Evolutionary conservation across 2,329 filamentous ascomycete genomes (phyloP).

Genomic region (Aspergillus pseudotamarii): DNA sequence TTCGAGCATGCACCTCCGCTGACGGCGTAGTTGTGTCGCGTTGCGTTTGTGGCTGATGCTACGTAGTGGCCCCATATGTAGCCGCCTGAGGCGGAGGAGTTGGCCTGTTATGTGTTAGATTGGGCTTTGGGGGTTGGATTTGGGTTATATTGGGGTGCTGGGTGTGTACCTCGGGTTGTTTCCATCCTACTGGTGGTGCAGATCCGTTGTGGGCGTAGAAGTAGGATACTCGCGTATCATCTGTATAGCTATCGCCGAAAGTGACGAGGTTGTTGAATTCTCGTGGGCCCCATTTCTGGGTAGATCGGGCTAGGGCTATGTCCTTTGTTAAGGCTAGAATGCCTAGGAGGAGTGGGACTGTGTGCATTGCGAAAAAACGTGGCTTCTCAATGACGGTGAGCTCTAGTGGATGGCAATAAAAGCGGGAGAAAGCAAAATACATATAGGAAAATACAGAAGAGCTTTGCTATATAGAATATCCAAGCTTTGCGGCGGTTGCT

Average conservation of each 20-base stretch:
- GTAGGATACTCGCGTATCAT: slow-evolving; percentile 68
- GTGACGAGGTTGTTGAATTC: slow-evolving; percentile 66
- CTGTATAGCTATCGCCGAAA: slow-evolving; percentile 77
- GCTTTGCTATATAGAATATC: not conserved
- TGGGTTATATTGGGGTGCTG: not conserved
- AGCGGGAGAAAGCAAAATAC: not conserved
- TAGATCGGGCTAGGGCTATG: not conserved
- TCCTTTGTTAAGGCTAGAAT: slow-evolving; percentile 5
- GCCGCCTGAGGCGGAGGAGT: slow-evolving; percentile 65
- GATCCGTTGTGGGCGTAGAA: slow-evolving; percentile 61
- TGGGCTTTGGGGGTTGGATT: not conserved
- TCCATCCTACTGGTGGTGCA: slow-evolving; percentile 65
- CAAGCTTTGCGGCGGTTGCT: not conserved
- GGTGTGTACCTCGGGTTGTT: slow-evolving; percentile 47
- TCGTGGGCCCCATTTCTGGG: slow-evolving; percentile 7
- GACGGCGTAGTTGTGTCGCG: slow-evolving; percentile 69
- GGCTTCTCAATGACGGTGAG: not conserved
- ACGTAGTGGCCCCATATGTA: slow-evolving; percentile 71
- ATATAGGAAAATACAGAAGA: not conserved
- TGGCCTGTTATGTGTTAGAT: slow-evolving; percentile 32
- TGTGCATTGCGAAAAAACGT: not conserved
- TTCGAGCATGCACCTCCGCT: slow-evolving; percentile 74
- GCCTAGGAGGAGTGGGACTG: not conserved
- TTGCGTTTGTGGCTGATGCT: slow-evolving; percentile 56
- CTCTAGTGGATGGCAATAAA: not conserved